Base-by-base conservation (phyloP, 441 rosid species). In the Euphorbia neoarborescens region DNA sequence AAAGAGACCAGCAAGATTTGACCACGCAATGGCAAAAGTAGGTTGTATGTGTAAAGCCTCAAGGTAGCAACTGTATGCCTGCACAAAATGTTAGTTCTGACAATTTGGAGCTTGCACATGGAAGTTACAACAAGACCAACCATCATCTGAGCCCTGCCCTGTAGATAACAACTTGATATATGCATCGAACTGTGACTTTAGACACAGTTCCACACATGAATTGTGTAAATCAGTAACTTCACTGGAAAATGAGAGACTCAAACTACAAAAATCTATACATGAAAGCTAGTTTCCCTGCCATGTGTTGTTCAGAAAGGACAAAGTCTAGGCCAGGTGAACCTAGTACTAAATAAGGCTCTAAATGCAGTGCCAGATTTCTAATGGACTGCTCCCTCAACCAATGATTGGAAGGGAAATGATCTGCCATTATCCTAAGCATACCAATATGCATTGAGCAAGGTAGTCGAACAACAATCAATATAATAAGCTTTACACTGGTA, bases 1-100 rank as follows among this genome's bases (percentile, higher is more conserved):
- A 79, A 90, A 89, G 78, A 95, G 96, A 80, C 95, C 98, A 68
- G 97, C 99, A 83, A 95, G 95, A 82, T 92, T 95, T 54, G 98
- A 95, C 98, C 99, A 95, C 34, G 99, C 99, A 73, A 92, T 87
- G 17, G 99, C 98, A 87, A 90, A 95, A 58, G 86, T 89, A 61
- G 99, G 99, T 76, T 95, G 97, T 75, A 95, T 95, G 67, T 92
- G 91, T 68, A 95, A 73, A 77, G 98, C 97, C 89, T 95, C 98
- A 37, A 92, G 79, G 79, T 92, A 90, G 77, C 97, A 92, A 78
- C 94, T 87, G 88, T 86, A 92, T 72, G 98, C 99, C 99, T 95
- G 96, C 94, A 89, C 84, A 88, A 89, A 90, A 86, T 61, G 84
- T 88, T 83, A 83, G 87, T 81, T 83, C 90, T 87, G 80, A 88